Evolutionary conservation across 2,329 filamentous ascomycete genomes (phyloP).

Genomic region (Diplodia scrobiculata): DNA sequence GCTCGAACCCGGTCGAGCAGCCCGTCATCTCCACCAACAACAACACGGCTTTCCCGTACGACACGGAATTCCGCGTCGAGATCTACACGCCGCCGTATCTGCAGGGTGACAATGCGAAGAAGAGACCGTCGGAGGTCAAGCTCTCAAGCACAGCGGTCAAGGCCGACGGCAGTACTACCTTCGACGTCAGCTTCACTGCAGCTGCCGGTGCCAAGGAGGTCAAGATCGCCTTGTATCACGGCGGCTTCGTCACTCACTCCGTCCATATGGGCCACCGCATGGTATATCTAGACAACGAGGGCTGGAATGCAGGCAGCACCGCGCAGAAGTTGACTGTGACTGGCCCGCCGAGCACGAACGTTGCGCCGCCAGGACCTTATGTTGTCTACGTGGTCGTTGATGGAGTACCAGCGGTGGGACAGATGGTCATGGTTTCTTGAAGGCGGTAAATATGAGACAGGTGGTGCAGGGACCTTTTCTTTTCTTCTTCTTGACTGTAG

Average conservation of each 20-base stretch:
- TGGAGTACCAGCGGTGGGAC: slow-evolving; percentile 56
- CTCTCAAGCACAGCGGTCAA: slow-evolving; percentile 51
- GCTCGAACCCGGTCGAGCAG: slow-evolving; percentile 63
- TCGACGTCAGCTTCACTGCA: slow-evolving; percentile 54
- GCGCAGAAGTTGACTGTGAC: slow-evolving; percentile 55
- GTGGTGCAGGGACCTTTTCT: neutral
- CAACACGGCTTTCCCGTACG: slow-evolving; percentile 48
- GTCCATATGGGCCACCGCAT: slow-evolving; percentile 65
- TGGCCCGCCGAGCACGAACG: slow-evolving; percentile 58
- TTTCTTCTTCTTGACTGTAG: slow-evolving; percentile 17
- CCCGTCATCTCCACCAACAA: slow-evolving; percentile 52
- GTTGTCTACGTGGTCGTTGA: slow-evolving; percentile 62
- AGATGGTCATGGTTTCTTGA: slow-evolving; percentile 52
- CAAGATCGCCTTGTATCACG: slow-evolving; percentile 59
- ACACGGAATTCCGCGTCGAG: slow-evolving; percentile 64
- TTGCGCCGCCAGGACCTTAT: slow-evolving; percentile 63
- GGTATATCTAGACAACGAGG: slow-evolving; percentile 55
- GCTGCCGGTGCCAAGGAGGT: slow-evolving; percentile 48
- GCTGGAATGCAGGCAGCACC: slow-evolving; percentile 49
- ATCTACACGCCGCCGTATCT: slow-evolving; percentile 65
- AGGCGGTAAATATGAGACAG: neutral
- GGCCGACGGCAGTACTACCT: slow-evolving; percentile 48
- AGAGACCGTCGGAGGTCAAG: slow-evolving; percentile 53
- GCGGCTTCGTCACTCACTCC: slow-evolving; percentile 63
- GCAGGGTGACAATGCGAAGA: slow-evolving; percentile 52